Percentiles rank a stretch among this genome's conserved stretches.
phyloP scores from a whole-genome alignment of 257 asterid genomes.

The Salvia hispanica region DNA sequence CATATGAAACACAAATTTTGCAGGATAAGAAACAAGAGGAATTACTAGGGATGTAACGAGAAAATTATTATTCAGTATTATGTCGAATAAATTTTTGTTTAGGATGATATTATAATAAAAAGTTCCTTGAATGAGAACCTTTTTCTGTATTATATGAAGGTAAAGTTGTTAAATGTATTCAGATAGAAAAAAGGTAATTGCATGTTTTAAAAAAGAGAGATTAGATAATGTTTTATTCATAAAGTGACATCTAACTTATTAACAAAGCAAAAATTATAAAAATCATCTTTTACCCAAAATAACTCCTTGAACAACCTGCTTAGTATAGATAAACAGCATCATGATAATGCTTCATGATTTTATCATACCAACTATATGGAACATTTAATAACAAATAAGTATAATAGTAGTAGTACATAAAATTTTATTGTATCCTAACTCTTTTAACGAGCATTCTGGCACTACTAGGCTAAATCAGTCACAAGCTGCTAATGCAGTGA shows the following conservation, averaged over 20 bases:
- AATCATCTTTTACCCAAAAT: too few relatives aligned
- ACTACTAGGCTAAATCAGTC: constrained; percentile 24
- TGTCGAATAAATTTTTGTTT: too few relatives aligned
- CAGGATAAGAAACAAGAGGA: constrained; percentile 21
- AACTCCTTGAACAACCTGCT: neutral
- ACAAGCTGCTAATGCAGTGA: constrained; percentile 22
- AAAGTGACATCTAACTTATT: too few relatives aligned
- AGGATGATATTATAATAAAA: too few relatives aligned
- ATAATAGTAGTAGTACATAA: neutral
- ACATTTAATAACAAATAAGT: neutral
- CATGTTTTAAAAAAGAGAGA: too few relatives aligned
- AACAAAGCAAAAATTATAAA: too few relatives aligned
- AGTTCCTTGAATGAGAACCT: too few relatives aligned
- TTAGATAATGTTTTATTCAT: too few relatives aligned
- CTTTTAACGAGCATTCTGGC: constrained; percentile 8
- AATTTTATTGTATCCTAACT: neutral
- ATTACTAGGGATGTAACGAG: constrained; percentile 20
- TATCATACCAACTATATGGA: neutral
- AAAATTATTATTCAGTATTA: neutral
- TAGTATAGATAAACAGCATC: neutral
- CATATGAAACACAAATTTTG: constrained; percentile 48
- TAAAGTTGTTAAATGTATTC: too few relatives aligned
- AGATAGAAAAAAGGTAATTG: too few relatives aligned
- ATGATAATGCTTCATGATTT: constrained; percentile 10
- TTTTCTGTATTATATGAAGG: too few relatives aligned